Percentiles rank a stretch among this genome's conserved stretches.
Conservation (phyloP, 306 rosid genomes). For the Cucumis hystrix region DNA sequence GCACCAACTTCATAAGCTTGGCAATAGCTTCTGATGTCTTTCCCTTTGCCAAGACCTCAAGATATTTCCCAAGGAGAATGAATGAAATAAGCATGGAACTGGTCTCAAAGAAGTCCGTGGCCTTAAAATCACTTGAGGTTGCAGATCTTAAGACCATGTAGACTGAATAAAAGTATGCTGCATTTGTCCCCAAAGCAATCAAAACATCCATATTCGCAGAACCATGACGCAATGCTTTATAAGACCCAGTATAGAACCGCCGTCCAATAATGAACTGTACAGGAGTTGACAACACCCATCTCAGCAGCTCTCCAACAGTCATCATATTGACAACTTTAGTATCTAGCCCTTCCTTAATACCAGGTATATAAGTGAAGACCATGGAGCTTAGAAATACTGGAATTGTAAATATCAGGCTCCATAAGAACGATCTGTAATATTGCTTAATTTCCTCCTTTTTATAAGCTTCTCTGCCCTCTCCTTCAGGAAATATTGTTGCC, state of each 20-base stretch:
- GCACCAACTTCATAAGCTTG: constrained; percentile 67
- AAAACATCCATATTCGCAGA: constrained; percentile 79
- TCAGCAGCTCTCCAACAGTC: constrained; percentile 41
- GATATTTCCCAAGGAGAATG: constrained; percentile 66
- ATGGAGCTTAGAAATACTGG: constrained; percentile 74
- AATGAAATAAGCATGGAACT: constrained; percentile 77
- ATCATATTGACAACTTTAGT: constrained; percentile 44
- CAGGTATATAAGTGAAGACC: constrained; percentile 65
- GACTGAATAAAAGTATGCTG: constrained; percentile 76
- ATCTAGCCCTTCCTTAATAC: constrained; percentile 35
- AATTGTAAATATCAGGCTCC: constrained; percentile 55
- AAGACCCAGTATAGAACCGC: constrained; percentile 60
- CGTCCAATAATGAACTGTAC: constrained; percentile 67
- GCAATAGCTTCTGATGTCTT: constrained; percentile 78
- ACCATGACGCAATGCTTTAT: constrained; percentile 55
- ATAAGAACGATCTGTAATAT: constrained; percentile 33
- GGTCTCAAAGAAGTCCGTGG: constrained; percentile 74
- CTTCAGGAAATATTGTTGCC: constrained; percentile 46
- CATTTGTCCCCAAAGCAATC: constrained; percentile 75
- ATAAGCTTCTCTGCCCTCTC: constrained; percentile 28
- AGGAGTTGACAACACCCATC: constrained; percentile 58
- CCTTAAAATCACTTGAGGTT: constrained; percentile 33
- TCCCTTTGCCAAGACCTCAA: constrained; percentile 80
- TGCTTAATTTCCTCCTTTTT: constrained; percentile 38
- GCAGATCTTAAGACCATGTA: constrained; percentile 52